Conservation (phyloP, 176 grass and related monocot genomes). For the Zoysia pacifica region DNA sequence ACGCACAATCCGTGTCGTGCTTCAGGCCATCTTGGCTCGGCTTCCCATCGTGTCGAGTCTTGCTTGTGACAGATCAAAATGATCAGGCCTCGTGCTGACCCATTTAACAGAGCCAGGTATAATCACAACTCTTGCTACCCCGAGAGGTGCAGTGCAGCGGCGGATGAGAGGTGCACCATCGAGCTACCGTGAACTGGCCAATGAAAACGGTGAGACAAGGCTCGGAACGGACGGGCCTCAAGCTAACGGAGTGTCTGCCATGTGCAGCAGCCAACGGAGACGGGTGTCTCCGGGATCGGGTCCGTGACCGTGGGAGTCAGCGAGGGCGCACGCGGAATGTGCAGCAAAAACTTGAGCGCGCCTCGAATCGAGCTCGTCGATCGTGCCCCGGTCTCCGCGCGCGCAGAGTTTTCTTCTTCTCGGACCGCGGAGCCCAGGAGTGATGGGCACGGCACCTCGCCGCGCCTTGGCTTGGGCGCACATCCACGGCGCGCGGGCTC, state of each 20-base stretch:
- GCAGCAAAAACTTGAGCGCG: not conserved
- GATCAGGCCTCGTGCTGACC: too few relatives aligned
- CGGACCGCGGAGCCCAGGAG: slow-evolving; percentile 22
- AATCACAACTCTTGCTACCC: too few relatives aligned
- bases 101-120: too few relatives aligned
- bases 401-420: slow-evolving; percentile 1
- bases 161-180: not conserved
- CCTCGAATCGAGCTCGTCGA: not conserved
- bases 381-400: slow-evolving; percentile 1
- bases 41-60: too few relatives aligned
- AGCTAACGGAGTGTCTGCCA: slow-evolving; percentile 24
- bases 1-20: too few relatives aligned
- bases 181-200: not conserved
- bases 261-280: slow-evolving; percentile 31
- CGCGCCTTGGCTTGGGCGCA: not conserved
- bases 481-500: not conserved
- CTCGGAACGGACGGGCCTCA: not conserved
- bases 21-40: too few relatives aligned
- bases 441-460: slow-evolving; percentile 34
- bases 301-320: not conserved
- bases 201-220: not conserved
- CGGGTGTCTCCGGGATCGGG: slow-evolving; percentile 25
- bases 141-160: not conserved
- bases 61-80: too few relatives aligned
- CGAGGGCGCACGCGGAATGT: not conserved